These are phyloP conservation scores for Zelopaecilomyces penicillatus DNA, from an alignment of 2,329 filamentous ascomycete genomes.

Conservation along the genomic window DNA sequence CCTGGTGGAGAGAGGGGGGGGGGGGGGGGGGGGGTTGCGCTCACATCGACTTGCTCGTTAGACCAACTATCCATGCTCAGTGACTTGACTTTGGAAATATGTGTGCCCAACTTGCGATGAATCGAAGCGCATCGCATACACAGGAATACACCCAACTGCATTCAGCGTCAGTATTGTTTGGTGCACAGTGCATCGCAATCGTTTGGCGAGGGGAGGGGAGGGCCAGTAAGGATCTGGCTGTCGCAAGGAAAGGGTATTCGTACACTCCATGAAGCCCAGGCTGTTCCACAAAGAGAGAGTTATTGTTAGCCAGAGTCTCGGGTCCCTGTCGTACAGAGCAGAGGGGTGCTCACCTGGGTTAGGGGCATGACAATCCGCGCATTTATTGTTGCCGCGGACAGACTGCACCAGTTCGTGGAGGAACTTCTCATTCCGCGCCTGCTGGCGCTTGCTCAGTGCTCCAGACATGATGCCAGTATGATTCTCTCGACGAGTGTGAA, in stretches of 20 bases:
- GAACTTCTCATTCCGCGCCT: slow-evolving; percentile 89
- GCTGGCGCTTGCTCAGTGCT: slow-evolving; percentile 86
- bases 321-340: slow-evolving; percentile 2
- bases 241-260: slow-evolving; percentile 25
- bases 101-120: slow-evolving; percentile 93
- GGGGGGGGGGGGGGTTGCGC: slow-evolving; percentile 18
- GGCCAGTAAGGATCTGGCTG: slow-evolving; percentile 4
- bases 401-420: slow-evolving; percentile 82
- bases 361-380: slow-evolving; percentile 83
- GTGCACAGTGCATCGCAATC: background rate
- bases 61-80: slow-evolving; percentile 98
- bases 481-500: no score
- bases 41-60: slow-evolving; percentile 89
- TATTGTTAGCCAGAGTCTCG: slow-evolving; percentile 17
- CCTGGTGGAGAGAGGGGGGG: background rate
- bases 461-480: slow-evolving; percentile 51
- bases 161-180: slow-evolving; percentile 6
- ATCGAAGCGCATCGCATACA: slow-evolving; percentile 96
- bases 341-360: slow-evolving; percentile 67
- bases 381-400: slow-evolving; percentile 80
- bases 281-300: slow-evolving; percentile 34
- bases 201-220: background rate
- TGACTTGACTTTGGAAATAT: slow-evolving; percentile 98
- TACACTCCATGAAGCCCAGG: slow-evolving; percentile 97
- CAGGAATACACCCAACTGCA: slow-evolving; percentile 82